Conservation (phyloP, 768 basidiomycete genomes). For the Pisolithus sp. region DNA sequence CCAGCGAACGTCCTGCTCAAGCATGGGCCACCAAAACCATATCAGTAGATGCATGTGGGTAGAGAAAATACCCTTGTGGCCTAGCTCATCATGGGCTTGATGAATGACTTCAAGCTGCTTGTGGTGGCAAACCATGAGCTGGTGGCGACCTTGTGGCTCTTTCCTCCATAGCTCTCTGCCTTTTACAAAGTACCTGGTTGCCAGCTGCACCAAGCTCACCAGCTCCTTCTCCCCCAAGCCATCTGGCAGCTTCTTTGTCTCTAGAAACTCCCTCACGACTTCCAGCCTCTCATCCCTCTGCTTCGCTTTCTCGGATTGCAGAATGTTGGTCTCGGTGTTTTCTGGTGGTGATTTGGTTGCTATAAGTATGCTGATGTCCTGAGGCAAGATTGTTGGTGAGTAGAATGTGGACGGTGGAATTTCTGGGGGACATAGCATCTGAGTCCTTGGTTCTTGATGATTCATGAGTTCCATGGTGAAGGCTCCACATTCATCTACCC, state of each 20-base stretch:
- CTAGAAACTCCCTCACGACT: neutral
- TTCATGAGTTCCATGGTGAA: neutral
- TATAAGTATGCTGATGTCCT: too few species aligned
- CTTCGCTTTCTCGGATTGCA: neutral
- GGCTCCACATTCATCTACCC: too few species aligned
- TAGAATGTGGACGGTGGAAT: neutral
- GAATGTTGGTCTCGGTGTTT: neutral
- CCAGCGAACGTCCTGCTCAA: too few species aligned
- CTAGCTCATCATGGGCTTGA: too few species aligned
- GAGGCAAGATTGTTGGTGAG: too few species aligned
- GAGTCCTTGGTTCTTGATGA: neutral
- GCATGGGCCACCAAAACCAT: too few species aligned
- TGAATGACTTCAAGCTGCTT: too few species aligned
- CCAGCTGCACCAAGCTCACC: neutral
- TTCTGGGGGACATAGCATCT: neutral
- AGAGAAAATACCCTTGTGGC: too few species aligned
- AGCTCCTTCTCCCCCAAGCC: neutral
- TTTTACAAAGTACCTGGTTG: neutral
- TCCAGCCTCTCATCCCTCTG: neutral
- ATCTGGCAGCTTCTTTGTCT: neutral
- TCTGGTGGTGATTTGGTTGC: too few species aligned
- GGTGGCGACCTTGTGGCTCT: neutral
- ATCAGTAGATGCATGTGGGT: too few species aligned
- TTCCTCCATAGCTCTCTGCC: neutral
- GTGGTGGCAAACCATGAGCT: neutral